phyloP scores from a whole-genome alignment of 495 filamentous ascomycete genomes.

The Sordaria brevicollis region DNA sequence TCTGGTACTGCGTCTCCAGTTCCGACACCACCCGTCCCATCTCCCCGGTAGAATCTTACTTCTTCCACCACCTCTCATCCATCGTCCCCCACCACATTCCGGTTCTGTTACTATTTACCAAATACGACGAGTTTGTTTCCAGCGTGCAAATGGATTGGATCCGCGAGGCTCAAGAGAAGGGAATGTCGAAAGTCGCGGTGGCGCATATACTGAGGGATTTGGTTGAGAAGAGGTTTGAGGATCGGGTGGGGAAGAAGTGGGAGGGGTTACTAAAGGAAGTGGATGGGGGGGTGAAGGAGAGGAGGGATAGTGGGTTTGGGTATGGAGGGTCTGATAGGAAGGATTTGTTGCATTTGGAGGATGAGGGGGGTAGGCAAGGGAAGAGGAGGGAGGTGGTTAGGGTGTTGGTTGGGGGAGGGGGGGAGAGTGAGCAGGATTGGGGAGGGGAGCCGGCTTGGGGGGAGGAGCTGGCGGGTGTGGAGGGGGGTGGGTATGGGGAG shows the following conservation, averaged over 20 bases:
- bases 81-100: conserved; percentile 9
- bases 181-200: conserved; percentile 16
- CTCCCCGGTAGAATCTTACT: conserved; percentile 7
- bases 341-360: not conserved
- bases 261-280: not conserved
- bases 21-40: conserved; percentile 8
- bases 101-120: conserved; percentile 15
- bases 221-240: conserved; percentile 12
- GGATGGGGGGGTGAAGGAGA: too few relatives aligned
- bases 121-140: conserved; percentile 20
- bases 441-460: conserved; percentile 13
- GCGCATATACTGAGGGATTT: conserved; percentile 16
- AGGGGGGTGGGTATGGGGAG: conserved; percentile 8
- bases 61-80: conserved; percentile 6
- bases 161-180: conserved; percentile 7
- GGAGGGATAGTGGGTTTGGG: not conserved
- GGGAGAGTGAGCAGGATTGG: conserved; percentile 3
- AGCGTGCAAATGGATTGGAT: conserved; percentile 17
- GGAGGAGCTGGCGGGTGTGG: conserved; percentile 10
- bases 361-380: not conserved
- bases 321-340: not conserved
- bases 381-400: not conserved
- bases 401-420: not conserved
- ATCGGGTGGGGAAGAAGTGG: conserved; percentile 13
- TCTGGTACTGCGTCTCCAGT: conserved; percentile 23